A percentile compares a stretch with the other conserved stretches of the same genome.
Conservation (phyloP, 2,329 filamentous ascomycete species). For the Colletotrichum plurivorum region DNA sequence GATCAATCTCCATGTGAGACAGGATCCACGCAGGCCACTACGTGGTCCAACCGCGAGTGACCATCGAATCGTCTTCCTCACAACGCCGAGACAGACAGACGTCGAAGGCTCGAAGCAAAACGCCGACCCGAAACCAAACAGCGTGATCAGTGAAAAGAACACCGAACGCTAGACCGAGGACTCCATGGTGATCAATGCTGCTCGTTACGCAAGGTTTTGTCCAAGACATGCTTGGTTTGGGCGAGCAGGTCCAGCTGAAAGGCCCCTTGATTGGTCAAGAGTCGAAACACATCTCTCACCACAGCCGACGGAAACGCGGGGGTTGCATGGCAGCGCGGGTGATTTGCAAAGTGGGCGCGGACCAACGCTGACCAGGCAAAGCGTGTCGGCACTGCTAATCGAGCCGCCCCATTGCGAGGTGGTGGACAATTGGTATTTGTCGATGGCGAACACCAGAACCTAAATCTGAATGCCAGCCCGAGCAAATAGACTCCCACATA, state of each 20-base stretch:
- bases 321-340: slow-evolving; percentile 33
- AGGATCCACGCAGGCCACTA: not conserved
- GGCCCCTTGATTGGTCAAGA: slow-evolving; percentile 6
- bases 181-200: not conserved
- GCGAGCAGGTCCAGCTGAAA: not conserved
- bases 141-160: not conserved
- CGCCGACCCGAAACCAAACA: slow-evolving; percentile 23
- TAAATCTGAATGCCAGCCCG: too few species aligned
- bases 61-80: slow-evolving; percentile 10
- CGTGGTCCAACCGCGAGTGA: not conserved
- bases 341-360: slow-evolving; percentile 31
- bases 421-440: too few species aligned
- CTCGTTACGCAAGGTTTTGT: slow-evolving; percentile 7
- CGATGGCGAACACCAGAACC: too few species aligned
- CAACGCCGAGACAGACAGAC: slow-evolving; percentile 25
- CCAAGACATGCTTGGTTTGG: slow-evolving; percentile 10
- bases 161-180: too few species aligned
- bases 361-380: slow-evolving; percentile 27
- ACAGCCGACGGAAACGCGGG: slow-evolving; percentile 22
- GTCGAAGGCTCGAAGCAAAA: slow-evolving; percentile 22
- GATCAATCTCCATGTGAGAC: slow-evolving; percentile 13
- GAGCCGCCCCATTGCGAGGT: not conserved
- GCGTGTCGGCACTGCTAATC: slow-evolving; percentile 12
- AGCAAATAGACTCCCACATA: not conserved
- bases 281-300: slow-evolving; percentile 23